phyloP scores from a whole-genome alignment of 2,329 filamentous ascomycete species.

The Pseudogymnoascus sp. region DNA sequence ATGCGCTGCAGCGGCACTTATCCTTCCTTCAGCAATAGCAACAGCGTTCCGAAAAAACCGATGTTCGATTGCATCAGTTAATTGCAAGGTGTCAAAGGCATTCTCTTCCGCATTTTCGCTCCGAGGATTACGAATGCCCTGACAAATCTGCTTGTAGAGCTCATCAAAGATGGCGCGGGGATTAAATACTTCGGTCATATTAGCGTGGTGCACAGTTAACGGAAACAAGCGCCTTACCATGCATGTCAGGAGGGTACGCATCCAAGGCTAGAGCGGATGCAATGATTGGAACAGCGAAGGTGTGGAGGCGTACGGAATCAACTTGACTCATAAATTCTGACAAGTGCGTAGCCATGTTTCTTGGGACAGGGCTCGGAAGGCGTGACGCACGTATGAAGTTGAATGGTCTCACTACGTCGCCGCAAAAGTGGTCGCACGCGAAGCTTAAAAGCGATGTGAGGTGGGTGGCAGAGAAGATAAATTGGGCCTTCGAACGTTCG shows the following conservation, averaged over 20 bases:
- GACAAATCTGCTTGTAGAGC: neutral
- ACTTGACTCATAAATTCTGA: constrained; percentile 10
- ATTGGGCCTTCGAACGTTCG: neutral
- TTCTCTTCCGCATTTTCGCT: neutral
- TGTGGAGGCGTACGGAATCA: constrained; percentile 10
- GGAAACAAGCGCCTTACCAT: constrained; percentile 20
- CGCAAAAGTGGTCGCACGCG: constrained; percentile 12
- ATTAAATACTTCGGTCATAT: constrained; percentile 13
- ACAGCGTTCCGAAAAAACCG: too few relatives aligned
- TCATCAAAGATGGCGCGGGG: constrained; percentile 9
- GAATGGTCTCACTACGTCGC: constrained; percentile 5
- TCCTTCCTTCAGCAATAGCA: neutral
- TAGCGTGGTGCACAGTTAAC: too few relatives aligned
- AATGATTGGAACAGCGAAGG: constrained; percentile 15
- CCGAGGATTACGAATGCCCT: neutral
- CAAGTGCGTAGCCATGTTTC: constrained; percentile 11
- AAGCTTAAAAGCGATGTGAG: constrained; percentile 12
- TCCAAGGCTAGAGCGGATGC: constrained; percentile 18
- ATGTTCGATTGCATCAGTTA: neutral
- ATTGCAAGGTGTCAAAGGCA: neutral
- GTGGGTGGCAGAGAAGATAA: constrained; percentile 10
- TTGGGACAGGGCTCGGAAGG: constrained; percentile 9
- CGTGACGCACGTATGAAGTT: constrained; percentile 13
- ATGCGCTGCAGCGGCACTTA: neutral
- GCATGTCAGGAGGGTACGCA: constrained; percentile 18